A percentile compares a stretch with the other conserved stretches of the same genome.
Conservation (phyloP, 352 stramenopile species). For the Sclerospora graminicola region DNA sequence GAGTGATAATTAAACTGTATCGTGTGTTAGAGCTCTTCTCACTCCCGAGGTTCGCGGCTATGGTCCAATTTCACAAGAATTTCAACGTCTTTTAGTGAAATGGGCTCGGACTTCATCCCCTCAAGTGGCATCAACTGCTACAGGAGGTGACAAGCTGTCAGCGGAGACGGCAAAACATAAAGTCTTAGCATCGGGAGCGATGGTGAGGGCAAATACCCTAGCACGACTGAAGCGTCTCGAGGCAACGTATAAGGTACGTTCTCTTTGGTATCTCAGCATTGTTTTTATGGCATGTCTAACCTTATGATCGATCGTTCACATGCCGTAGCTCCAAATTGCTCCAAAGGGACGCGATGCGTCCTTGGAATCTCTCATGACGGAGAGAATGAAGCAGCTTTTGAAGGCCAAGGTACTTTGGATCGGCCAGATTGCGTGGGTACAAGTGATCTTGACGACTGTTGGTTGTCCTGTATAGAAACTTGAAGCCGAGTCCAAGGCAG, state of each 20-base stretch:
- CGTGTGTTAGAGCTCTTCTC: conserved; percentile 35
- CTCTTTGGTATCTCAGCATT: not conserved
- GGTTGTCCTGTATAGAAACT: conserved; percentile 9
- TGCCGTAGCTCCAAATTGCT: conserved; percentile 20
- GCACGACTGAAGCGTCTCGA: conserved; percentile 55
- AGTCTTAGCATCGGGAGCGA: conserved; percentile 38
- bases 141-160: conserved; percentile 4
- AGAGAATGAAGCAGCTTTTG: conserved; percentile 37
- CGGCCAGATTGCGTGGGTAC: not conserved
- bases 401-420: conserved; percentile 25
- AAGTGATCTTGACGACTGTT: not conserved
- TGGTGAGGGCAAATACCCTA: conserved; percentile 29
- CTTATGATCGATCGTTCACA: not conserved
- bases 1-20: too few species aligned
- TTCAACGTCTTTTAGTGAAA: conserved; percentile 55
- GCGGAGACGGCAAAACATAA: conserved; percentile 22
- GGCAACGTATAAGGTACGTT: conserved; percentile 50
- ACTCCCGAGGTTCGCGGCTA: conserved; percentile 42
- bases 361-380: conserved; percentile 32
- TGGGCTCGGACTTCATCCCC: conserved; percentile 34
- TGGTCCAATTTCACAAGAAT: conserved; percentile 45
- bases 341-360: conserved; percentile 22
- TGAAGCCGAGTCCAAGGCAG: conserved; percentile 7
- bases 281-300: not conserved
- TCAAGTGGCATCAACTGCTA: conserved; percentile 16